A percentile compares a stretch with the other conserved stretches of the same genome.
phyloP scores from a whole-genome alignment of 108 stramenopile species.

The Parietichytrium sp. region DNA sequence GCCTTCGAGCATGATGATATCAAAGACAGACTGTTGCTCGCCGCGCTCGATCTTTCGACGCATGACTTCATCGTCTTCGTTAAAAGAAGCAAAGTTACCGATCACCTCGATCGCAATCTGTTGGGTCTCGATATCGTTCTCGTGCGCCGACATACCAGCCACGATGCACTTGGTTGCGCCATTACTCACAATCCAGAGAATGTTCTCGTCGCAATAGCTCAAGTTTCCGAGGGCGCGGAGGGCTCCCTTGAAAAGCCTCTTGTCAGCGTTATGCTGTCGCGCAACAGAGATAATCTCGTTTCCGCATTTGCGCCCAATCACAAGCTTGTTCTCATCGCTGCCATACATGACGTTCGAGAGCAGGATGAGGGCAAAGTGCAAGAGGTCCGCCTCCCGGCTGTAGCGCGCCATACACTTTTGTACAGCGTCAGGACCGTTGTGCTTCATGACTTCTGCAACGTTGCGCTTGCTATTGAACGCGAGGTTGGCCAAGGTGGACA shows the following conservation, averaged over 20 bases:
- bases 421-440: neutral
- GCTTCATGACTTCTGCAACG: neutral
- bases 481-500: slow-evolving; percentile 34
- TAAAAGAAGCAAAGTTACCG: slow-evolving; percentile 35
- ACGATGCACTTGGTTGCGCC: slow-evolving; percentile 41
- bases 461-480: neutral
- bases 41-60: neutral
- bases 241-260: slow-evolving; percentile 33
- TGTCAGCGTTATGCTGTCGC: neutral
- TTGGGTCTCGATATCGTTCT: slow-evolving; percentile 21
- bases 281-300: neutral
- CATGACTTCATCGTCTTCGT: neutral
- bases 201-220: slow-evolving; percentile 36
- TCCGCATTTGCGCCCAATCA: neutral
- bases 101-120: slow-evolving; percentile 41
- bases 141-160: neutral
- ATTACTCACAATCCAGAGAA: slow-evolving; percentile 15
- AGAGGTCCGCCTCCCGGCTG: neutral
- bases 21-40: neutral
- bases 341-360: slow-evolving; percentile 42
- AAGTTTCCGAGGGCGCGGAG: slow-evolving; percentile 45
- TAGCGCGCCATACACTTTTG: neutral
- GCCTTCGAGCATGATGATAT: slow-evolving; percentile 12
- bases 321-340: slow-evolving; percentile 40
- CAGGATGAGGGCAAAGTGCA: slow-evolving; percentile 20